Conservation (phyloP, 768 basidiomycete genomes). For the Trametes cingulata region DNA sequence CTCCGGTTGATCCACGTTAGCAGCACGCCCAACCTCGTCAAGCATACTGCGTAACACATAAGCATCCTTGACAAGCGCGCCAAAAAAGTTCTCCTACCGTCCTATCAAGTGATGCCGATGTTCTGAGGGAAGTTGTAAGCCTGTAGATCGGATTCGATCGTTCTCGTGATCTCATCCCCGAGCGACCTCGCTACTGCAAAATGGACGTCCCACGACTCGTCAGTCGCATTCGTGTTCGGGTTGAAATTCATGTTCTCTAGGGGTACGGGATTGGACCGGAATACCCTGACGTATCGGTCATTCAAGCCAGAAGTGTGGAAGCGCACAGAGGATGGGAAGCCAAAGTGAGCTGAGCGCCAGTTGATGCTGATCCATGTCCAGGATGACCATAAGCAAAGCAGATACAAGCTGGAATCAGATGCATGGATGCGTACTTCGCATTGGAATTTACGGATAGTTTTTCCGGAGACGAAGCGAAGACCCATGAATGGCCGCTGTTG, state of each 20-base stretch:
- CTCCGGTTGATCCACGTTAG: too few relatives aligned
- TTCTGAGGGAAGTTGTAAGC: conserved; percentile 1
- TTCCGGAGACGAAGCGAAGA: conserved; percentile 10
- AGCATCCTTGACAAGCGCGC: too few relatives aligned
- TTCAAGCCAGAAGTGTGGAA: conserved; percentile 11
- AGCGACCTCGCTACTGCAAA: conserved; percentile 1
- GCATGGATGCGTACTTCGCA: conserved; percentile 5
- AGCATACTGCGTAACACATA: too few relatives aligned
- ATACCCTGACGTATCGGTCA: conserved; percentile 16
- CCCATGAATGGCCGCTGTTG: conserved; percentile 2
- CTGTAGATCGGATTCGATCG: not conserved
- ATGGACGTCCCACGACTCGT: conserved; percentile 3
- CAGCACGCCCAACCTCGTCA: too few relatives aligned
- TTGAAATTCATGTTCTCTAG: too few relatives aligned
- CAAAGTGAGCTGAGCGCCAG: conserved; percentile 20
- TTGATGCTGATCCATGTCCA: conserved; percentile 4
- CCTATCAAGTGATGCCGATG: not conserved
- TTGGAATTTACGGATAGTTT: conserved; percentile 19
- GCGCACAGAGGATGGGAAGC: not conserved
- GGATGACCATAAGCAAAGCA: not conserved
- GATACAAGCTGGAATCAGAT: not conserved
- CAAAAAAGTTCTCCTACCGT: too few relatives aligned
- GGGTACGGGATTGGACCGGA: conserved; percentile 10
- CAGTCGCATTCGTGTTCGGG: not conserved
- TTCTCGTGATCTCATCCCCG: not conserved